A percentile compares a stretch with the other conserved stretches of the same genome.
phyloP scores from a whole-genome alignment of 2,329 filamentous ascomycete species.

The Emergomyces orientalis region DNA sequence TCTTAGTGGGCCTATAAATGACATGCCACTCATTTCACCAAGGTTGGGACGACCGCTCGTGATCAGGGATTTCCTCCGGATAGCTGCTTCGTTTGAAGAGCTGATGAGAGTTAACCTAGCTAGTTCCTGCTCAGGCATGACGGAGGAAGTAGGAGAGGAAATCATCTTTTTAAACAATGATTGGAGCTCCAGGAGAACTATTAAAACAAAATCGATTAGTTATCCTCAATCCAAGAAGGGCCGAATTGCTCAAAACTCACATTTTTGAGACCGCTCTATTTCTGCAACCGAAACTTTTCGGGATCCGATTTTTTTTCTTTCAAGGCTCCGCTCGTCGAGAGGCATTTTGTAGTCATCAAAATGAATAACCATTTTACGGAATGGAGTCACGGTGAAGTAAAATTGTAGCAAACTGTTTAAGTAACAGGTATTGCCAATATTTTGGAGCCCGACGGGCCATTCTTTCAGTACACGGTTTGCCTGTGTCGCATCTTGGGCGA shows the following conservation, averaged over 20 bases:
- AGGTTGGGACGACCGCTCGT: constrained; percentile 24
- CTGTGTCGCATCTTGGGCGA: constrained; percentile 25
- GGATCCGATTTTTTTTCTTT: constrained; percentile 65
- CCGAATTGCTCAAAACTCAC: constrained; percentile 44
- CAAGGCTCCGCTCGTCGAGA: constrained; percentile 53
- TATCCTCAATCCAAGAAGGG: not conserved
- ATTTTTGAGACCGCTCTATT: constrained; percentile 57
- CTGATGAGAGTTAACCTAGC: constrained; percentile 69
- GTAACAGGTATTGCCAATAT: constrained; percentile 97
- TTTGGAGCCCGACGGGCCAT: constrained; percentile 77
- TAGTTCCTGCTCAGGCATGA: constrained; percentile 65
- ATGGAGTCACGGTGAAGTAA: constrained; percentile 75
- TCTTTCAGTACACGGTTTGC: constrained; percentile 34
- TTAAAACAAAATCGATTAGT: not conserved
- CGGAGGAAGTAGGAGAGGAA: constrained; percentile 50
- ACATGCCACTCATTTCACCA: constrained; percentile 38
- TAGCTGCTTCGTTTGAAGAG: constrained; percentile 45
- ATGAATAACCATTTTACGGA: constrained; percentile 70
- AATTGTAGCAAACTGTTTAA: constrained; percentile 94
- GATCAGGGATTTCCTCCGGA: constrained; percentile 41
- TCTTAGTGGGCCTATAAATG: constrained; percentile 39
- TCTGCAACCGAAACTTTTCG: constrained; percentile 52
- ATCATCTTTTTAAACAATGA: constrained; percentile 63
- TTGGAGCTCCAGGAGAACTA: constrained; percentile 66
- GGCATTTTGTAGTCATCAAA: constrained; percentile 64